These are phyloP conservation scores for Porphyra umbilicalis DNA, from an alignment of 31 red algal species.

Conservation along the genomic window DNA sequence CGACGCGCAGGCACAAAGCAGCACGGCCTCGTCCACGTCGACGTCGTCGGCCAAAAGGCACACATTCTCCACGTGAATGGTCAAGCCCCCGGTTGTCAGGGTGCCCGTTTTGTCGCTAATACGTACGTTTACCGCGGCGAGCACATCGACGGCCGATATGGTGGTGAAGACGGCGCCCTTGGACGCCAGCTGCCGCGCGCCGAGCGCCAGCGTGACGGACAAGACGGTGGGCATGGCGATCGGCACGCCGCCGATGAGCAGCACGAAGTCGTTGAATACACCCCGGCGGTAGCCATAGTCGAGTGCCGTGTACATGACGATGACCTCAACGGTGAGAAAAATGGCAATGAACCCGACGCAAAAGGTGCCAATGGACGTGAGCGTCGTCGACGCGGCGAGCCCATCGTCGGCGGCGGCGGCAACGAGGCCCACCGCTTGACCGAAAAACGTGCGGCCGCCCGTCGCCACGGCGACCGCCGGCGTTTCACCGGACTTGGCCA, in stretches of 20 bases:
- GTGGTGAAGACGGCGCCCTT: constrained; percentile 27
- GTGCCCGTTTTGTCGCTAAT: constrained; percentile 43
- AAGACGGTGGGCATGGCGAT: constrained; percentile 48
- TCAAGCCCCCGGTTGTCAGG: constrained; percentile 26
- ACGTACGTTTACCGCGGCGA: constrained; percentile 33
- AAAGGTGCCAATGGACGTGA: constrained; percentile 21
- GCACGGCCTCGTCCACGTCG: constrained; percentile 20
- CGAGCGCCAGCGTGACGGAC: constrained; percentile 31
- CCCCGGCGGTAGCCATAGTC: constrained; percentile 11
- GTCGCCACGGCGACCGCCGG: constrained; percentile 18
- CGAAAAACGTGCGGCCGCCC: constrained; percentile 33
- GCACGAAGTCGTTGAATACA: constrained; percentile 26
- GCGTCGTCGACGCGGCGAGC: neutral
- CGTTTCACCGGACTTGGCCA: constrained; percentile 27
- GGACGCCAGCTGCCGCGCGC: constrained; percentile 30
- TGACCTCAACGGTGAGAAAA: constrained; percentile 5
- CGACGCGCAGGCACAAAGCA: constrained; percentile 14
- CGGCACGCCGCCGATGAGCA: constrained; percentile 49
- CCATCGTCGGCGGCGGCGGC: constrained; percentile 1
- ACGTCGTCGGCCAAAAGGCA: neutral
- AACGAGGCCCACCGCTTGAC: constrained; percentile 28
- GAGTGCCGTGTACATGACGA: constrained; percentile 11
- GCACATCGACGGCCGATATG: constrained; percentile 36
- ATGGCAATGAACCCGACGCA: constrained; percentile 21
- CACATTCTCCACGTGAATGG: constrained; percentile 17